These are phyloP conservation scores for Aspergillus calidoustus DNA, from an alignment of 2,329 filamentous ascomycete genomes.

Conservation along the genomic window DNA sequence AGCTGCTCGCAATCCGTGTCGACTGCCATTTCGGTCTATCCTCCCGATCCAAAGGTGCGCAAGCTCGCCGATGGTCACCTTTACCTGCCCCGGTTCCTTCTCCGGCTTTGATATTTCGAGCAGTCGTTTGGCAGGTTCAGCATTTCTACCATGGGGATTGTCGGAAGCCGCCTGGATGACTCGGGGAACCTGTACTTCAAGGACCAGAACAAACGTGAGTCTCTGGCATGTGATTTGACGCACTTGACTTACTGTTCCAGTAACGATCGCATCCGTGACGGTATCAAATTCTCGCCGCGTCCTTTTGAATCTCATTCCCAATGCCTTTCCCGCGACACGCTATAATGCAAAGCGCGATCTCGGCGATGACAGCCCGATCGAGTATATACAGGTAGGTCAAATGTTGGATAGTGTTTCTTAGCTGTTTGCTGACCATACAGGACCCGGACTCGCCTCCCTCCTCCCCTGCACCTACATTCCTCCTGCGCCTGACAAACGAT, in stretches of 20 bases:
- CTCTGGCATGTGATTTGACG: not conserved
- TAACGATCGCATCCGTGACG: slow-evolving; percentile 82
- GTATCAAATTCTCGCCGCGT: slow-evolving; percentile 80
- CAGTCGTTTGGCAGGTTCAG: slow-evolving; percentile 32
- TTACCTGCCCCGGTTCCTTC: slow-evolving; percentile 32
- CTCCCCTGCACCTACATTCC: slow-evolving; percentile 65
- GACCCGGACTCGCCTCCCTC: slow-evolving; percentile 71
- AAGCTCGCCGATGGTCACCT: slow-evolving; percentile 41
- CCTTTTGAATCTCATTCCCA: slow-evolving; percentile 78
- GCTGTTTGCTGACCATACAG: slow-evolving; percentile 52
- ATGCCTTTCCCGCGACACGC: slow-evolving; percentile 82
- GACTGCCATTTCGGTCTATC: slow-evolving; percentile 11
- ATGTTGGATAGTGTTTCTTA: not conserved
- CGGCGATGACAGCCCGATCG: slow-evolving; percentile 76
- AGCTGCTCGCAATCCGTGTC: slow-evolving; percentile 2
- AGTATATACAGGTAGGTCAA: slow-evolving; percentile 81
- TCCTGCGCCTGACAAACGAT: slow-evolving; percentile 85
- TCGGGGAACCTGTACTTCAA: slow-evolving; percentile 77
- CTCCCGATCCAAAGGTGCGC: slow-evolving; percentile 31
- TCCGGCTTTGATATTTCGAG: slow-evolving; percentile 32
- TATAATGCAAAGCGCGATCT: slow-evolving; percentile 72
- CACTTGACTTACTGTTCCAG: slow-evolving; percentile 52
- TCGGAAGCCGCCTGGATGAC: slow-evolving; percentile 87
- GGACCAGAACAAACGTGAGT: slow-evolving; percentile 83
- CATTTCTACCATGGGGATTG: slow-evolving; percentile 77